phyloP scores from a whole-genome alignment of 257 asterid species.

The Buddleja alternifolia region DNA sequence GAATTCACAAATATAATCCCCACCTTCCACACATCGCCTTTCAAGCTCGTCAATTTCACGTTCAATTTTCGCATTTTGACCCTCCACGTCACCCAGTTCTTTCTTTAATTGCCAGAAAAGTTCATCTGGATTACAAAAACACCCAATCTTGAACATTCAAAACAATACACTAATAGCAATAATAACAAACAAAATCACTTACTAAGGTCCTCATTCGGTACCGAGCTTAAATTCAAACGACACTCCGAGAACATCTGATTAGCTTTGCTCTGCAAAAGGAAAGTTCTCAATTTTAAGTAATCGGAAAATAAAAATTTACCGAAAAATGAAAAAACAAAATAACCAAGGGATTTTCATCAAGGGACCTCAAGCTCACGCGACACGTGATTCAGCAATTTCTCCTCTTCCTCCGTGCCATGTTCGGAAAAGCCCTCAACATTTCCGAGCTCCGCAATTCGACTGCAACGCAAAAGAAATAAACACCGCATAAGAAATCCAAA shows the following conservation, averaged over 20 bases:
- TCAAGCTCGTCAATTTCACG: constrained; percentile 61
- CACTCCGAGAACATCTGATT: constrained; percentile 43
- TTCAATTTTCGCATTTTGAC: constrained; percentile 49
- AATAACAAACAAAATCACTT: constrained; percentile 8
- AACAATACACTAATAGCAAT: constrained; percentile 1
- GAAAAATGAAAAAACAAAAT: background rate
- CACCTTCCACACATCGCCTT: constrained; percentile 58
- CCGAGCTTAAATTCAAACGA: constrained; percentile 40
- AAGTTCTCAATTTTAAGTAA: constrained; percentile 9
- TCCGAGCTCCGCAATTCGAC: constrained; percentile 67
- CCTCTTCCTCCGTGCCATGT: constrained; percentile 38
- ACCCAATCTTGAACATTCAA: background rate
- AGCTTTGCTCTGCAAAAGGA: constrained; percentile 52
- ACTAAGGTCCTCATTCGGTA: constrained; percentile 60
- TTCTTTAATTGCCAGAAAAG: constrained; percentile 51
- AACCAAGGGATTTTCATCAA: background rate
- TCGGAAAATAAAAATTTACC: background rate
- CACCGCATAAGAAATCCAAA: constrained; percentile 17
- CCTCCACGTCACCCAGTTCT: constrained; percentile 58
- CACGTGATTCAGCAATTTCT: constrained; percentile 42
- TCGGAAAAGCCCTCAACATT: constrained; percentile 31
- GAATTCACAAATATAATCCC: constrained; percentile 20
- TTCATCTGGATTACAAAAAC: constrained; percentile 51
- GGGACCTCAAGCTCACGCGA: constrained; percentile 59
- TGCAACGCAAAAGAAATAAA: constrained; percentile 18